Evolutionary conservation across 2,329 filamentous ascomycete genomes (phyloP), one percentile per base, ranked within the genome.

Genomic region (Epichloe uncinata): DNA sequence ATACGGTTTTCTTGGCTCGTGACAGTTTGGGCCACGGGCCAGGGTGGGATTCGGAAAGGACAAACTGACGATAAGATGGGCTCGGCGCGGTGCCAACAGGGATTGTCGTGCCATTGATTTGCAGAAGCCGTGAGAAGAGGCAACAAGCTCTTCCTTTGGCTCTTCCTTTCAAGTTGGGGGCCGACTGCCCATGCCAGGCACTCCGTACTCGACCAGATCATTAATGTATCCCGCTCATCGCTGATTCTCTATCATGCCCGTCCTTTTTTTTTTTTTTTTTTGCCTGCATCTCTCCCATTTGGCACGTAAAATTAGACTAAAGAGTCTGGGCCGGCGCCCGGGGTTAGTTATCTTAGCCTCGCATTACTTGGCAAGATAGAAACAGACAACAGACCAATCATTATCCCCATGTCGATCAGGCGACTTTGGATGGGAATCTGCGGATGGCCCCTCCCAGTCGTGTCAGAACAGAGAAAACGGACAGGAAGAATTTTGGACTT

Each of bases 1-100:
- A 52, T 47, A 49, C 38, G 47, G 38, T 35, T 26, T 50, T 47
- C 40, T 38, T 38, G 43, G 45, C 42, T 18, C 37, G 33, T 37
- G 9, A 30, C 8, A 4, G 30, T 11, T 30, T 30, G 30, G 8
- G 48, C 41, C 41, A 49, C 12, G 40, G 42, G 26, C 35, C 34
- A 46, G 34, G 45, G 35, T 46, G 45, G 35, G 16, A 45, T 37
- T 22, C 45, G 37, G 35, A 41, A 33, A 34, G 41, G 46, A n/a
- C 22, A 13, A 30, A 30, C 30, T 30, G 30, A 30, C 26, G 8
- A 9, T 11, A 11, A 30, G 7, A 30, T 30, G 26, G 34, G 34
- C 26, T 30, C 26, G 26, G 26, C 26, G 26, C 26, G 26, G 7
- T 26, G 26, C 26, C 26, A 26, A 9, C 26, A 30, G 26, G 26